These are phyloP conservation scores for Geosmithia flava DNA, from an alignment of 2,329 filamentous ascomycete genomes.

Conservation along the genomic window DNA sequence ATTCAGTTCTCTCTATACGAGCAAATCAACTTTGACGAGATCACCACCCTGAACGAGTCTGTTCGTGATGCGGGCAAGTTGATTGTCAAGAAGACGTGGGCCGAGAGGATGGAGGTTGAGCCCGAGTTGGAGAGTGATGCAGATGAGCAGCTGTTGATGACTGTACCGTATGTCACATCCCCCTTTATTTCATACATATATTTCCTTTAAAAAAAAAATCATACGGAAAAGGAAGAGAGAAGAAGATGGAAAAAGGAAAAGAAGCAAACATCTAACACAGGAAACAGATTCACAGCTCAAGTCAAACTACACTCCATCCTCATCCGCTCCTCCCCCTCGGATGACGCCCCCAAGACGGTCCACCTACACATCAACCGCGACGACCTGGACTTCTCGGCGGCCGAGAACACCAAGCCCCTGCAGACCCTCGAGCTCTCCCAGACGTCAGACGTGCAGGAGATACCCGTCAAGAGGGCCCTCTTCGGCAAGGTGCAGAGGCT, in stretches of 20 bases:
- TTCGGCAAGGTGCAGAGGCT: conserved; percentile 80
- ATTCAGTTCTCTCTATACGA: conserved; percentile 85
- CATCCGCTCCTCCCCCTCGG: conserved; percentile 62
- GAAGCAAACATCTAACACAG: no score
- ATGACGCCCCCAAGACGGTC: conserved; percentile 66
- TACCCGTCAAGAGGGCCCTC: conserved; percentile 74
- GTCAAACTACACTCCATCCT: conserved; percentile 86
- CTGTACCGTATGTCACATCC: conserved; percentile 61
- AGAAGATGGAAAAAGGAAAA: not conserved
- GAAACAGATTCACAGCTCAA: conserved; percentile 79
- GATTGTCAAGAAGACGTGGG: conserved; percentile 85
- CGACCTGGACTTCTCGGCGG: conserved; percentile 73
- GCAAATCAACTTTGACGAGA: conserved; percentile 78
- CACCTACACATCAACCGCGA: conserved; percentile 81
- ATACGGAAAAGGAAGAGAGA: not conserved
- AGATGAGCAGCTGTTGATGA: conserved; percentile 90
- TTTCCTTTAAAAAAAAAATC: no score
- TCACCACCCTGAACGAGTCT: conserved; percentile 77
- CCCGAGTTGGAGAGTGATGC: conserved; percentile 77
- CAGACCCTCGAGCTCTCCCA: conserved; percentile 70
- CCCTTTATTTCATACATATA: not conserved
- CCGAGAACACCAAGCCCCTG: conserved; percentile 55
- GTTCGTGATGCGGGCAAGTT: conserved; percentile 53
- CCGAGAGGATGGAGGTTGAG: conserved; percentile 55
- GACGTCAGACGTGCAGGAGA: conserved; percentile 72